Base-by-base conservation (phyloP, 805 yeast species). In the Yarrowia hollandica region DNA sequence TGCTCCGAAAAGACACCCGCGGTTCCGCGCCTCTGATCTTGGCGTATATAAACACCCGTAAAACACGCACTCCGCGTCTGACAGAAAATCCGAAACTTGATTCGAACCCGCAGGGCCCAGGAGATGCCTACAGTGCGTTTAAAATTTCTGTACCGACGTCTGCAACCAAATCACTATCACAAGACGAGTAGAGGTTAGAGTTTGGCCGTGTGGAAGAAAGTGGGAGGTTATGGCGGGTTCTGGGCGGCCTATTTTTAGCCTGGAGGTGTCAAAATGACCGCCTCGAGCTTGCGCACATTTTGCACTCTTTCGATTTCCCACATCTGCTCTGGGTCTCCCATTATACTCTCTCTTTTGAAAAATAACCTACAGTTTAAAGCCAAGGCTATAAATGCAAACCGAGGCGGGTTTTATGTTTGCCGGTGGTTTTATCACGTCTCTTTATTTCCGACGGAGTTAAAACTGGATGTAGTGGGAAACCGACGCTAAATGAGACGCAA, bases 341-440 rank as follows among this genome's bases (percentile, higher is more conserved):
- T n/a, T n/a, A n/a, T 5, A 41, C 4, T 6, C 33, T 19, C 16
- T 19, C 19, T 16, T 12, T 21, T 26, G 11, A 1, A 16, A 12
- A 2, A 22, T 41, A 26, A 25, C 14, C 48, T 41, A 41, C 48
- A 12, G 33, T 41, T 41, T 41, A 41, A 39, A 15, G 46, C 31
- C 46, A 39, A 39, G 46, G 9, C n/a, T 25, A 39, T 15, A 15
- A n/a, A 15, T 18, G 31, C 33, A 25, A 11, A 41, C 48, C 48
- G 48, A 26, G 48, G 48, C 6, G 15, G 12, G 9, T 18, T n/a
- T 26, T 16, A 16, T 31, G 11, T 41, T 41, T 11, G 9, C 9
- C 14, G n/a, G 14, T 21, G 18, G 25, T 34, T 34, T 22, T 21
- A 38, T 38, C 25, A 12, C 41, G 44, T 38, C 19, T 21, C 26